Evolutionary conservation across 352 stramenopile genomes (phyloP), one percentile per base, ranked within the genome.

Genomic region (Phytopythium montanum): DNA sequence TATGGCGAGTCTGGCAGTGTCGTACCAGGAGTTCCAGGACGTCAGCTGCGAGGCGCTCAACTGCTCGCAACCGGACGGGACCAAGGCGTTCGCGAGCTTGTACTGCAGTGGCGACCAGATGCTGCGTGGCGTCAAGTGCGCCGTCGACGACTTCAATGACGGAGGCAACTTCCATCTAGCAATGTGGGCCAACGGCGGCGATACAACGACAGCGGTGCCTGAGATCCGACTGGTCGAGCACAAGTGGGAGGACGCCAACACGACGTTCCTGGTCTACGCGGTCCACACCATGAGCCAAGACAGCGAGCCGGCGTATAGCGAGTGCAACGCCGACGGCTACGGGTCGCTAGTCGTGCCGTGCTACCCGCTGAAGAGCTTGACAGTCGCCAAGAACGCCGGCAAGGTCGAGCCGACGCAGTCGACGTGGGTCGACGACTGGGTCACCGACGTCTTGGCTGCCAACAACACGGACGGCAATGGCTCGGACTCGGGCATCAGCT

Each of bases 61-160:
- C 26, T 83, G 74, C 41, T 53, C 29, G 1, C 51, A 79, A 23
- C 72, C 67, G 2, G 52, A 66, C 48, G 58, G 33, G 14, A 25
- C 50, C 1, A 16, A 33, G 10, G 55, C 59, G 28, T 66, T 41
- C 50, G 50, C 50, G 29, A 70, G 58, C 46, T 34, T 51, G 0
- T 60, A 57, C 6, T 83, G 71, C 51, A 72, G 68, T 9, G 69
- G 69, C 33, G 42, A 49, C 0, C 60, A 77, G 61, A 81, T 83
- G 70, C 69, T 78, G 54, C 48, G 33, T 1, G 71, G 56, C 0
- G 56, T 63, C 33, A 68, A 73, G 49, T 81, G 74, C 36, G 56
- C 69, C 3, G 60, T 68, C 9, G 58, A 80, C 19, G 61, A 66
- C 5, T 72, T 67, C 33, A 45, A 60, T 0, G 50, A 57, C n/a